Conservation (phyloP, 495 filamentous ascomycete genomes). For the Geopyxis carbonaria region DNA sequence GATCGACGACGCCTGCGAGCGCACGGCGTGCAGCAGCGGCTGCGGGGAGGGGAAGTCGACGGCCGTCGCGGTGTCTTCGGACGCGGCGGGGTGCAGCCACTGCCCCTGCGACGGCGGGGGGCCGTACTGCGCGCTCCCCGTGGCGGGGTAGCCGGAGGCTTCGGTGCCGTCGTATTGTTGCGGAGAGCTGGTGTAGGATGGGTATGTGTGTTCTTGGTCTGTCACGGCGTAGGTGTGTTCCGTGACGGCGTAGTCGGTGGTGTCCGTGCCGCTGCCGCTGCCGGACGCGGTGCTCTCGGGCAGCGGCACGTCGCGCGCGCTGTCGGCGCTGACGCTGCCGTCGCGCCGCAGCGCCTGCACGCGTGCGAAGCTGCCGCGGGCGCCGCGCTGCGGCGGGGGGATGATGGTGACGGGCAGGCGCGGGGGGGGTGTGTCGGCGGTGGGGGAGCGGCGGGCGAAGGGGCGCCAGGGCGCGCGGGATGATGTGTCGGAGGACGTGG, state of each 20-base stretch:
- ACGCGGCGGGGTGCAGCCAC: no score
- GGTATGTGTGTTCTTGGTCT: not conserved
- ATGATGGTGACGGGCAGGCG: not conserved
- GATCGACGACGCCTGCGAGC: no score
- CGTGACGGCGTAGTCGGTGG: conserved; percentile 6
- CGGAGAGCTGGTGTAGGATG: not conserved
- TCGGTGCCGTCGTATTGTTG: not conserved
- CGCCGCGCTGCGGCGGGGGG: not conserved
- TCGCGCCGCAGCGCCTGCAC: no score
- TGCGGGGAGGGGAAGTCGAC: no score
- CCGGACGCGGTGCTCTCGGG: conserved; percentile 4
- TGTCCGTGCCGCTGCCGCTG: conserved; percentile 6
- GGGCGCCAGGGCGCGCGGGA: no score
- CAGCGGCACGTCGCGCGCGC: not conserved
- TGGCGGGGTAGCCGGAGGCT: no score
- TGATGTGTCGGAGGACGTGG: no score
- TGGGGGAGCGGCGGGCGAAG: no score
- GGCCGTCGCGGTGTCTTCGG: no score
- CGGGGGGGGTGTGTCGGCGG: not conserved
- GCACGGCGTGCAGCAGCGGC: no score
- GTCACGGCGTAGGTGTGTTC: not conserved
- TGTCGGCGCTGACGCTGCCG: not conserved
- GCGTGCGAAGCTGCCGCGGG: not conserved
- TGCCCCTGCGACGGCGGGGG: no score
- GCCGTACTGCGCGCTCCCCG: no score